phyloP scores from a whole-genome alignment of 345 rosid species.

The Salix dunnii region DNA sequence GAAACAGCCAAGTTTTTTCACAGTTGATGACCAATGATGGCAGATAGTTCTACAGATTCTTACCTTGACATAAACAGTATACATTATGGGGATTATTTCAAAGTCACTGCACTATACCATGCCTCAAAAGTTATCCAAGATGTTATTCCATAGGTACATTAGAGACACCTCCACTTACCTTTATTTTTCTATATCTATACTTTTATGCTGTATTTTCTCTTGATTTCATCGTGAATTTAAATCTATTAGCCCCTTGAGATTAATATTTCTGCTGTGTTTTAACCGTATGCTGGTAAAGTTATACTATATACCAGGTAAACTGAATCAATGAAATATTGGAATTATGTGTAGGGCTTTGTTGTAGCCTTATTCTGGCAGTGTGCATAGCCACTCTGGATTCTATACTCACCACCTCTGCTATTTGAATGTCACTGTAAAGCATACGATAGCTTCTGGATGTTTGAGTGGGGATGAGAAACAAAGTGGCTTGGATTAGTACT shows the following conservation, averaged over 20 bases:
- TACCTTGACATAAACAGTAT: neutral
- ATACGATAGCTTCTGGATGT: neutral
- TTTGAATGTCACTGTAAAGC: too few relatives aligned
- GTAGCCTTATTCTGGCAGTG: neutral
- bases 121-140: neutral
- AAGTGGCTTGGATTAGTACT: neutral
- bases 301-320: neutral
- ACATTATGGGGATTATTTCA: neutral
- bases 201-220: neutral
- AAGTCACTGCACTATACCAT: neutral
- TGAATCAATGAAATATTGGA: neutral
- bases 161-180: neutral
- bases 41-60: constrained; percentile 36
- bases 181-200: neutral
- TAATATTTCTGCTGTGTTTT: neutral
- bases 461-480: neutral
- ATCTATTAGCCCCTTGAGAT: neutral
- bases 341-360: neutral
- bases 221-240: neutral
- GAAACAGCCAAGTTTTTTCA: constrained; percentile 74
- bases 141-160: neutral
- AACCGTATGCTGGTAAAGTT: neutral
- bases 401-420: too few relatives aligned
- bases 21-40: constrained; percentile 84
- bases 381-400: neutral